These are phyloP conservation scores for Ophiosphaerella korrae DNA, from an alignment of 2,329 filamentous ascomycete species.

Conservation along the genomic window DNA sequence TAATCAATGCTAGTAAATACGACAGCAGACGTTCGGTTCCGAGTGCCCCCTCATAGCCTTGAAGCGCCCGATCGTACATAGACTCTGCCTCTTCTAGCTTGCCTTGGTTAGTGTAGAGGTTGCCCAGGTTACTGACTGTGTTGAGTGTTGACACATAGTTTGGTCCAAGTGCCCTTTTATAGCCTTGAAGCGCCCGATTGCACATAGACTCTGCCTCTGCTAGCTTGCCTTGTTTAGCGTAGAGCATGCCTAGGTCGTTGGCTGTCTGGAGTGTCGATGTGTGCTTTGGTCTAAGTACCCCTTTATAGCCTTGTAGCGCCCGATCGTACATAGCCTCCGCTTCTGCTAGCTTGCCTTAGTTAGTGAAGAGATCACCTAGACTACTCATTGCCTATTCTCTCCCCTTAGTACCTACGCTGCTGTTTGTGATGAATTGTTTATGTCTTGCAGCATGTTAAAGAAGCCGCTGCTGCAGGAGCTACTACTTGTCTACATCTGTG, in stretches of 20 bases:
- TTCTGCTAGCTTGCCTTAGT: conserved; percentile 17
- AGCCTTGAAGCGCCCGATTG: conserved; percentile 3
- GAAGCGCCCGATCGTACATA: too few species aligned
- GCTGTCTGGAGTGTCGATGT: conserved; percentile 16
- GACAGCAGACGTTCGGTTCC: too few species aligned
- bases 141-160: conserved; percentile 17
- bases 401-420: conserved; percentile 13
- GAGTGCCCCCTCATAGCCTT: too few species aligned
- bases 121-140: conserved; percentile 6
- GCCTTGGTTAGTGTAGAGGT: conserved; percentile 2
- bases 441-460: conserved; percentile 17
- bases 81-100: too few species aligned
- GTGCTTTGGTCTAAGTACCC: conserved; percentile 8
- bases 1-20: too few species aligned
- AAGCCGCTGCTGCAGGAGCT: conserved; percentile 21
- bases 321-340: conserved; percentile 14
- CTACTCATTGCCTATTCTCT: not conserved
- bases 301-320: conserved; percentile 17
- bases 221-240: conserved; percentile 1
- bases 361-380: conserved; percentile 1
- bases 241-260: conserved; percentile 8
- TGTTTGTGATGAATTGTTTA: conserved; percentile 9
- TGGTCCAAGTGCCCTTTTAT: not conserved
- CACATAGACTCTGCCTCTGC: conserved; percentile 6
- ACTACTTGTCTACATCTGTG: conserved; percentile 12